A percentile compares a stretch with the other conserved stretches of the same genome.
Evolutionary conservation across 2,329 filamentous ascomycete species (phyloP).

Genomic region (Alternaria arbusti): DNA sequence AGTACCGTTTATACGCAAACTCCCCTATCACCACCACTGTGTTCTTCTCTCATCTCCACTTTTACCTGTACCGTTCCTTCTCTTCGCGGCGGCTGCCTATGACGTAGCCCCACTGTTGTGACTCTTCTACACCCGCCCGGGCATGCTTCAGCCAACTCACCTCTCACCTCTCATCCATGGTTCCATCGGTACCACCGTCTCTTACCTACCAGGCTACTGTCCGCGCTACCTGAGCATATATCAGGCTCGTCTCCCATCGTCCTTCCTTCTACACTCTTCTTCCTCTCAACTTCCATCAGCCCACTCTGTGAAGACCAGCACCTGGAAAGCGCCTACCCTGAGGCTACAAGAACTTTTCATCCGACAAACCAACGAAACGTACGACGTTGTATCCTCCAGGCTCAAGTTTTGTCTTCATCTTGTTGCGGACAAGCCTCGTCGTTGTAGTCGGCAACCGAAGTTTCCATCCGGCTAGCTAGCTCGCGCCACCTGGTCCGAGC

Average conservation of each 20-base stretch:
- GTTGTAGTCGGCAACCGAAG: background rate
- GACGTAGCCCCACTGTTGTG: background rate
- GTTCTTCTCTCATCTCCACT: background rate
- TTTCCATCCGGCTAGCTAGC: background rate
- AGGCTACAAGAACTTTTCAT: background rate
- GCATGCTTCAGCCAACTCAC: background rate
- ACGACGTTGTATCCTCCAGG: background rate
- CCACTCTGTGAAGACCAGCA: background rate
- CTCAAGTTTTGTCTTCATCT: background rate
- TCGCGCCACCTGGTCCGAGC: slow-evolving; percentile 13
- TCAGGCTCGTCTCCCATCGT: background rate
- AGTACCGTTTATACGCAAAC: background rate
- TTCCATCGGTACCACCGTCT: background rate
- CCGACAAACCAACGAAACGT: background rate
- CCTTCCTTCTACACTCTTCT: background rate
- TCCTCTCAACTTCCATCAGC: background rate
- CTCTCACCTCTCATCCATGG: background rate
- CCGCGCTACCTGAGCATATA: background rate
- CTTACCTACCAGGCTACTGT: background rate
- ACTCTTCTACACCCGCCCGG: background rate
- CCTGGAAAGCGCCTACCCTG: background rate
- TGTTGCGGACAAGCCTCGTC: background rate
- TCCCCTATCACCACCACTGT: background rate
- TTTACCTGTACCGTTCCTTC: background rate
- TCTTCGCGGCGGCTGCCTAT: background rate